Conservation (phyloP, 2,329 filamentous ascomycete genomes). For the Ophiocordyceps camponoti-leonardi region DNA sequence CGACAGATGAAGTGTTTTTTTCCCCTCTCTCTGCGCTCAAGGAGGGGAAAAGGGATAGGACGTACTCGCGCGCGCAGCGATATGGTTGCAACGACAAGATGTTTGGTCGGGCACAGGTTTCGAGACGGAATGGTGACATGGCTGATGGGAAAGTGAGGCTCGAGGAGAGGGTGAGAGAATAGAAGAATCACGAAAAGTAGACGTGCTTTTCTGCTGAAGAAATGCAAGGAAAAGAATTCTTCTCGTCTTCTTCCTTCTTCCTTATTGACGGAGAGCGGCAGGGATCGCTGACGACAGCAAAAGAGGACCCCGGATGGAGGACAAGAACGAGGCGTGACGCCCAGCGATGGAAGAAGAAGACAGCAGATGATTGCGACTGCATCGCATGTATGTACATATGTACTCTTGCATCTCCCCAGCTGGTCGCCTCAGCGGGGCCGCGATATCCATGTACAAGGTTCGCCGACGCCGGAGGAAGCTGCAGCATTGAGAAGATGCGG, state of each 20-base stretch:
- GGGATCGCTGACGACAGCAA: not conserved
- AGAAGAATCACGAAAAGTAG: not conserved
- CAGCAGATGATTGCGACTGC: not conserved
- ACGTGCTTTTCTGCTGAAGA: no score
- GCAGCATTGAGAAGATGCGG: no score
- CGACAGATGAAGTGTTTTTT: not conserved
- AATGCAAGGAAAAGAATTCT: no score
- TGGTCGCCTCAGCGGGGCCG: not conserved
- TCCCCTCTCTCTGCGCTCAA: not conserved
- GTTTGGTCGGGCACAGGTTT: conserved; percentile 60
- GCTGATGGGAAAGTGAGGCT: conserved; percentile 1
- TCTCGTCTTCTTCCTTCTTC: no score
- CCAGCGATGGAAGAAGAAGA: no score
- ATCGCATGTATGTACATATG: not conserved
- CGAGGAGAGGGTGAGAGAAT: not conserved
- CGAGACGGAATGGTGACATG: conserved; percentile 53
- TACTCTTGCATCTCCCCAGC: not conserved
- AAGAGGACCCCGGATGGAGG: no score
- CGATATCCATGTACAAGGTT: not conserved
- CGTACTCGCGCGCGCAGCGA: conserved; percentile 63
- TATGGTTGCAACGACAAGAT: conserved; percentile 64
- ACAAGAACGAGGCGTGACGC: no score
- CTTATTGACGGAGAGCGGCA: no score
- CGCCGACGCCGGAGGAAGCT: not conserved
- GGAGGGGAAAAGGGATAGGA: not conserved